Evolutionary conservation across 257 asterid genomes (phyloP).

Genomic region (Solanum verrucosum): DNA sequence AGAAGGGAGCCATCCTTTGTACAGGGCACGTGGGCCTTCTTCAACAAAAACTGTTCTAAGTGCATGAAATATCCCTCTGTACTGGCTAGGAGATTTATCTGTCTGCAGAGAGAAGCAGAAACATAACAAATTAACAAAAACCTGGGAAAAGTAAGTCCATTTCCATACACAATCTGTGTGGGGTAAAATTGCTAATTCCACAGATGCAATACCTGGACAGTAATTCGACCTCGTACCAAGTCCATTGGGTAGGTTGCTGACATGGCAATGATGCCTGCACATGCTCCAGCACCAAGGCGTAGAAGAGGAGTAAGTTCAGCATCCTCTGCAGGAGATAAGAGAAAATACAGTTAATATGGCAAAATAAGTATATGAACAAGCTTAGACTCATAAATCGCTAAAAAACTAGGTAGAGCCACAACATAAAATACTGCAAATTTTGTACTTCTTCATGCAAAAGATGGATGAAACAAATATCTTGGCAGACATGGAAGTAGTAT

Average conservation of each 20-base stretch:
- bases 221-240: slow-evolving; percentile 96
- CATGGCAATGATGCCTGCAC: slow-evolving; percentile 99
- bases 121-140: background rate
- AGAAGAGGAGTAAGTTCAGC: slow-evolving; percentile 83
- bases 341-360: background rate
- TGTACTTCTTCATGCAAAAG: background rate
- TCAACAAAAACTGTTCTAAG: slow-evolving; percentile 89
- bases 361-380: background rate
- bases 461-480: background rate
- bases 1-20: slow-evolving; percentile 99
- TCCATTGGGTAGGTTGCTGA: slow-evolving; percentile 99
- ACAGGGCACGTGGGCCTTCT: slow-evolving; percentile 93
- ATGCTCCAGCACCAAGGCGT: slow-evolving; percentile 98
- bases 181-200: background rate
- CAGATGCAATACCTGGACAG: slow-evolving; percentile 65
- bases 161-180: background rate
- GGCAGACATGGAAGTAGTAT: background rate
- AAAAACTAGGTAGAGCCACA: background rate
- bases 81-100: slow-evolving; percentile 75
- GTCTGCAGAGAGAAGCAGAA: slow-evolving; percentile 49
- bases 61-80: slow-evolving; percentile 93
- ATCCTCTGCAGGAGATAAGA: slow-evolving; percentile 40
- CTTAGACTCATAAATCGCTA: background rate
- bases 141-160: background rate
- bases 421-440: background rate